Conservation (phyloP, 495 filamentous ascomycete genomes). For the Aspergillus homomorphus region DNA sequence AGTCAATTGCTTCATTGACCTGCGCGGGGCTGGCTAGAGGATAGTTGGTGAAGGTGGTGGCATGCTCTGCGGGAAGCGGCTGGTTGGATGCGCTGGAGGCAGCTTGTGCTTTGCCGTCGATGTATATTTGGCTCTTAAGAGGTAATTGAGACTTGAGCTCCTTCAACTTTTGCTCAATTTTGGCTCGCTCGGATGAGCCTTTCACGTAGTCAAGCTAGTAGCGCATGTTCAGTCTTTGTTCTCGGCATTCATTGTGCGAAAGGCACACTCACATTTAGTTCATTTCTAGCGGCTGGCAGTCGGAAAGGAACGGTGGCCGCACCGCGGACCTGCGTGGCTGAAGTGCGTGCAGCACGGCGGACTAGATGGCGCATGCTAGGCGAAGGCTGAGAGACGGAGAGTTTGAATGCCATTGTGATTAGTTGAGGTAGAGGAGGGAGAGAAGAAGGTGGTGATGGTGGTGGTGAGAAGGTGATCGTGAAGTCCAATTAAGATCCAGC, state of each 20-base stretch:
- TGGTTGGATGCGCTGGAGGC: constrained; percentile 45
- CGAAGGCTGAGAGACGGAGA: neutral
- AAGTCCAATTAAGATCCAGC: neutral
- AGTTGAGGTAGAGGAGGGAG: neutral
- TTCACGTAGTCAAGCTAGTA: constrained; percentile 53
- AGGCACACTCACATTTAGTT: neutral
- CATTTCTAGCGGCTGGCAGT: neutral
- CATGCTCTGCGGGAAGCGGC: constrained; percentile 71
- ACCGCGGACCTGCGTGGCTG: neutral
- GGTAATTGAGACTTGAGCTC: constrained; percentile 45
- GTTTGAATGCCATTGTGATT: constrained; percentile 1
- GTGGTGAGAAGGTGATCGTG: neutral
- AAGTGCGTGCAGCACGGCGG: neutral
- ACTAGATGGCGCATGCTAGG: neutral
- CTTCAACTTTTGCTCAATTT: constrained; percentile 62
- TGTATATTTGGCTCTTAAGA: constrained; percentile 48
- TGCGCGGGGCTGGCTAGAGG: constrained; percentile 68
- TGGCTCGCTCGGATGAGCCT: constrained; percentile 65
- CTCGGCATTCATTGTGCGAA: neutral
- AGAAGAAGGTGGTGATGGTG: neutral
- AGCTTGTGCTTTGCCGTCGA: constrained; percentile 53
- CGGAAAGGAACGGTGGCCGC: neutral
- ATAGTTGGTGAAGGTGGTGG: constrained; percentile 66
- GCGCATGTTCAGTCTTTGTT: neutral
- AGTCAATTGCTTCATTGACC: constrained; percentile 68